Base-by-base conservation (phyloP, 2,329 filamentous ascomycete species). In the Aspergillus brunneoviolaceus region DNA sequence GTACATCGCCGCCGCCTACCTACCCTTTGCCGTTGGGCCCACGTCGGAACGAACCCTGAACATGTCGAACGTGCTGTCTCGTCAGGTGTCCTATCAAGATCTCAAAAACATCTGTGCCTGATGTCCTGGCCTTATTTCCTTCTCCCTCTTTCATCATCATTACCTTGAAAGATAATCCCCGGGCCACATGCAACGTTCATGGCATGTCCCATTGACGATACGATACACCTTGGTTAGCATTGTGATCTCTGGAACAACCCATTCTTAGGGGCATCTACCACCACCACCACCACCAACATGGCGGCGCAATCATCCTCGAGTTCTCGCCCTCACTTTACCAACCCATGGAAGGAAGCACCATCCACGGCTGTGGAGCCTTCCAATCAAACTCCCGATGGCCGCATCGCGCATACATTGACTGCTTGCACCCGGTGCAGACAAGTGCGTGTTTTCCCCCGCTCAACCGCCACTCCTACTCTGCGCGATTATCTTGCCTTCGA, bases 371-470 rank as follows among this genome's bases (percentile, higher is more conserved):
- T 71, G 53, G 69, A 70, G 54, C 69, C 69, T 51, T 69, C 68
- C 50, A 64, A 66, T 42, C 69, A 74, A 31, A 64, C 65, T 54
- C 71, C 74, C 25, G 74, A 77, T 64, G 71, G 73, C 57, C 77
- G 77, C 60, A 73, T 77, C 62, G 74, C 77, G 58, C 80, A 82
- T 67, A 82, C 80, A 23, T 72, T 82, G 59, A 81, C 80, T 10
- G 80, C 80, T 27, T 82, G 80, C 63, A 80, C 79, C 33, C 75
- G 80, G 57, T 82, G 80, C 69, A 75, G 80, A 75, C 79, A 80
- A 71, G 79, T 81, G 75, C 67, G 74, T 66, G 57, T 51, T 10
- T 45, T 42, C 49, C 59, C 31, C 42, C 51, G 56, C 59, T 47
- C 45, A 47, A 52, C 49, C 55, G 21, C 51, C 42, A 14, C 35